Evolutionary conservation across 1,284 basidiomycete species (phyloP), one percentile per base, ranked within the genome.

Genomic region (Agroathelia rolfsii): DNA sequence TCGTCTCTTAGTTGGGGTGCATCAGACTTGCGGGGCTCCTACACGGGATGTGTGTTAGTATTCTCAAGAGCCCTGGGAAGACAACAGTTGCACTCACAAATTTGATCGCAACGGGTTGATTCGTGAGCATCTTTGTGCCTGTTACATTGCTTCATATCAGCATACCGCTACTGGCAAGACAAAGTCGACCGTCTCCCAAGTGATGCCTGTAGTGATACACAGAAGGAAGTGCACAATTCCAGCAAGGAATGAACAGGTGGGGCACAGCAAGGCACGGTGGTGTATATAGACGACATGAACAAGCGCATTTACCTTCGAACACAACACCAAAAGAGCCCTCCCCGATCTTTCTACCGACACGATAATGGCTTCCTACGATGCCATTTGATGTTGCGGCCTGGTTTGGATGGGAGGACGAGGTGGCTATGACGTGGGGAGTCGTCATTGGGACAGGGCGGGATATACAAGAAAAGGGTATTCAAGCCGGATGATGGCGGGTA

Each of bases 21-120:
- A 57, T 98, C 94, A 35, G 90, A 92, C 67, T 96, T 98, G 49
- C 94, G 77, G 28, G 94, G 94, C 74, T 98, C 92, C 92, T 94
- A 52, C 22, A 38, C 28, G 43, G 39, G 28, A 41, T 35, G 14
- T 41, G 36, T 20, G 30, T 41, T 32, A 40, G 46, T 39, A 31
- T 15, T 16, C 31, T 39, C 36, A 40, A 30, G 24, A 23, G 6
- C 24, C 32, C 37, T 34, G 38, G 33, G 27, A 41, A 38, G 19
- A 45, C 32, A 30, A 36, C 38, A 32, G 37, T 37, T 31, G 32
- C 26, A 68, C 83, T 42, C 47, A 92, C 93, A 60, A 96, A 97
- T 75, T 97, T 97, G 69, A 97, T 94, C 38, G 93, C 94, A 41
- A 97, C 89, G 1, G 89, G 89, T 47, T 86, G 86, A 45, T 72